Conservation (phyloP, 495 filamentous ascomycete genomes). For the Hyaloscypha hepaticicola region DNA sequence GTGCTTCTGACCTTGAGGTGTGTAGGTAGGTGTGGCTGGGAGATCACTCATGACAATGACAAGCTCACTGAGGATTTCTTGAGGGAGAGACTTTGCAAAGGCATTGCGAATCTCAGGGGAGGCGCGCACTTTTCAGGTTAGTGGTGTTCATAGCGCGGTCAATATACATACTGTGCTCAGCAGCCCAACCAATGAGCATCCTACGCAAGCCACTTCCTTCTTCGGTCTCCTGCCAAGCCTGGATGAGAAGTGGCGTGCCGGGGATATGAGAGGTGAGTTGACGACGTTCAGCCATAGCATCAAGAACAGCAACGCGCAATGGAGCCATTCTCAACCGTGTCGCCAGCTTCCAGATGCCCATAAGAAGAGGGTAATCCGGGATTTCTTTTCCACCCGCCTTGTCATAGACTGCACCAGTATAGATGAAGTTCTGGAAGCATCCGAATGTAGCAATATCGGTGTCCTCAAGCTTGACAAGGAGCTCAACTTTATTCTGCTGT, state of each 20-base stretch:
- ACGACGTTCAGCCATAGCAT: slow-evolving; percentile 51
- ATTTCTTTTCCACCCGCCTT: slow-evolving; percentile 33
- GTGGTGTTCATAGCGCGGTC: background rate
- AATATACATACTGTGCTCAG: slow-evolving; percentile 48
- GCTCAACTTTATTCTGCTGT: slow-evolving; percentile 39
- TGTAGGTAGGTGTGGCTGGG: slow-evolving; percentile 8
- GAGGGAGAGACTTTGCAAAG: slow-evolving; percentile 52
- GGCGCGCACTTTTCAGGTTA: slow-evolving; percentile 21
- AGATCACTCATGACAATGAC: slow-evolving; percentile 55
- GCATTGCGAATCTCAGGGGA: slow-evolving; percentile 47
- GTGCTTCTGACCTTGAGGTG: slow-evolving; percentile 32
- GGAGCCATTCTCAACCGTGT: slow-evolving; percentile 50
- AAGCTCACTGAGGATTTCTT: slow-evolving; percentile 54
- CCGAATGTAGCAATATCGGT: slow-evolving; percentile 47
- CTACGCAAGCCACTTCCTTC: slow-evolving; percentile 53
- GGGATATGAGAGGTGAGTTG: slow-evolving; percentile 48
- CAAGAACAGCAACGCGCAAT: slow-evolving; percentile 49
- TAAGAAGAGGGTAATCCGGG: slow-evolving; percentile 48
- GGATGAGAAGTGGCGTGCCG: slow-evolving; percentile 49
- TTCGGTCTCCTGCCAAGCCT: slow-evolving; percentile 54
- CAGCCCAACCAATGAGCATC: slow-evolving; percentile 54
- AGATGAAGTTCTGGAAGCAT: slow-evolving; percentile 51
- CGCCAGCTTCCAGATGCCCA: slow-evolving; percentile 53
- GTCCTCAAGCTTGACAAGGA: slow-evolving; percentile 47
- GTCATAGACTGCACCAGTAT: slow-evolving; percentile 45